Percentiles rank a stretch among this genome's conserved stretches.
Conservation (phyloP, 257 asterid species). For the Ocimum tenuiflorum region DNA sequence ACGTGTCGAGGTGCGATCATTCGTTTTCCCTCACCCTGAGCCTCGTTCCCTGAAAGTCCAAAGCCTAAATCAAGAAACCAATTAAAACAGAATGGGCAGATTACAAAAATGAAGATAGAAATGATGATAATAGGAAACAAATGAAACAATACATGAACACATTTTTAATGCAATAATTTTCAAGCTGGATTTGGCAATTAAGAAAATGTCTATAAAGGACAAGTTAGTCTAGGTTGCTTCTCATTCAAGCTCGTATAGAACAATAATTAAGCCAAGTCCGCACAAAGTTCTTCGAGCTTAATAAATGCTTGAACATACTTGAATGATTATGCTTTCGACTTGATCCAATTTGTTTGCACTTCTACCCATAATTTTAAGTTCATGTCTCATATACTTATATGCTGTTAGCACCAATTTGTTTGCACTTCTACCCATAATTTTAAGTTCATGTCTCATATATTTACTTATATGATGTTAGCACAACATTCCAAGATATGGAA, state of each 20-base stretch:
- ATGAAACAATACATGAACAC: too few species aligned
- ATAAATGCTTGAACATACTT: background rate
- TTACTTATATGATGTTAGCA: too few species aligned
- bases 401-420: background rate
- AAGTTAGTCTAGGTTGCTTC: background rate
- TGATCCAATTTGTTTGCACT: background rate
- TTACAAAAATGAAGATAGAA: background rate
- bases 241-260: background rate
- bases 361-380: background rate
- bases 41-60: constrained; percentile 40
- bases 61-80: constrained; percentile 8
- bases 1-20: constrained; percentile 36
- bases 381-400: background rate
- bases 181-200: too few species aligned
- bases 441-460: background rate
- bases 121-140: background rate
- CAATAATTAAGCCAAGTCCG: background rate
- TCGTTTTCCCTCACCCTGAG: constrained; percentile 21
- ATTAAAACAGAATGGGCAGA: background rate
- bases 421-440: background rate
- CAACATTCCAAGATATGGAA: background rate
- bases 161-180: too few species aligned
- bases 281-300: background rate
- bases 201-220: background rate
- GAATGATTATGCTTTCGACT: background rate